Evolutionary conservation across 441 rosid species (phyloP), one percentile per base, ranked within the genome.

Genomic region (Syzygium syzygioides): DNA sequence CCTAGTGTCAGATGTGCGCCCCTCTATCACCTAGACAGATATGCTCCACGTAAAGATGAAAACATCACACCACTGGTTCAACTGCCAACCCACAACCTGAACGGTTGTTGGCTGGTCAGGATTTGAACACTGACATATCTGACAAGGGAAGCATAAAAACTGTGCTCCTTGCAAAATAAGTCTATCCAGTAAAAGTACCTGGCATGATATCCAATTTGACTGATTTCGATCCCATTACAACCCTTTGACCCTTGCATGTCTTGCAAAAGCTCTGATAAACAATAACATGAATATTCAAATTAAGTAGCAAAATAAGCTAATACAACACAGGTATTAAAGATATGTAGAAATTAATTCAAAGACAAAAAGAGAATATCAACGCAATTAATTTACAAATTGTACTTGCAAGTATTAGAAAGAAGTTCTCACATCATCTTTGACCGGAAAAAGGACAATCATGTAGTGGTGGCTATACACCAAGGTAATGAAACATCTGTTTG

Each of bases 181-280:
- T 56, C 79, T 62, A 86, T 19, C 28, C 41, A 76, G 41, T 59
- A 79, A 87, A 41, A 87, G 85, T 92, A 97, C 99, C 99, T 94
- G 99, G 94, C 92, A 94, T 91, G 26, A 98, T 94, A 91, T 94
- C 96, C 94, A 98, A 90, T 91, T 96, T 97, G 90, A 96, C 95
- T 12, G 99, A 87, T 92, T 96, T 98, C 76, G 93, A 87, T 93
- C 99, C 99, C 89, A 89, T 92, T 88, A 95, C 94, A 87, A 97
- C 97, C 91, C 94, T 94, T 76, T 91, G 93, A 55, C 99, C 99
- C 92, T 93, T 94, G 92, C 99, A 98, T 79, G 98, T 91, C 91
- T 92, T 96, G 97, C 99, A 98, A 87, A 95, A 89, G 87, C 95
- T 97, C 99, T 98, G 92, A 91, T 37, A 92, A 85, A 79, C 14